A percentile compares a stretch with the other conserved stretches of the same genome.
phyloP scores from a whole-genome alignment of 176 grass and related monocot species.

The Avena sativa region DNA sequence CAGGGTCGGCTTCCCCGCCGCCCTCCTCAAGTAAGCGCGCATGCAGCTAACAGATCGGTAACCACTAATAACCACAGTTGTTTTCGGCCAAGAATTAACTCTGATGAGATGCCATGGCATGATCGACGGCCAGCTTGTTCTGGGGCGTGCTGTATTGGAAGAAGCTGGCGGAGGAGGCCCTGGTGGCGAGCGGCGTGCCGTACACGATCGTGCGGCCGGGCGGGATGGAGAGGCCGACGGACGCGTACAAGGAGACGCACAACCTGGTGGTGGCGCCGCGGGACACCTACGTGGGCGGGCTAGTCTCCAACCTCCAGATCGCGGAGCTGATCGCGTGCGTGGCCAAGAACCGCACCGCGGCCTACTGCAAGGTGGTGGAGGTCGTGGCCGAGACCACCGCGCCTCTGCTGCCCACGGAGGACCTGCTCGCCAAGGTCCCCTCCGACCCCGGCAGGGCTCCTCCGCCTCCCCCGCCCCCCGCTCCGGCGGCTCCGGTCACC shows the following conservation, averaged over 20 bases:
- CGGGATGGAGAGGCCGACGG: conserved; percentile 95
- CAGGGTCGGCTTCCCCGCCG: conserved; percentile 83
- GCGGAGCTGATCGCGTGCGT: conserved; percentile 87
- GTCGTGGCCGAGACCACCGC: conserved; percentile 81
- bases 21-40: conserved; percentile 67
- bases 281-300: conserved; percentile 86
- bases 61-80: not conserved
- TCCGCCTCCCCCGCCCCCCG: not conserved
- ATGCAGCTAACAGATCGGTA: not conserved
- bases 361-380: conserved; percentile 86
- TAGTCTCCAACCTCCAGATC: conserved; percentile 92
- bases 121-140: conserved; percentile 55
- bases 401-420: conserved; percentile 70
- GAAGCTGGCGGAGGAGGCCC: conserved; percentile 86
- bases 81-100: not conserved
- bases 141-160: conserved; percentile 94
- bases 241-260: conserved; percentile 94
- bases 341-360: conserved; percentile 60
- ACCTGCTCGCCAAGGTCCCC: conserved; percentile 72
- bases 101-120: not conserved
- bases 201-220: conserved; percentile 94
- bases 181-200: conserved; percentile 75
- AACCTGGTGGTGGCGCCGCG: conserved; percentile 77
- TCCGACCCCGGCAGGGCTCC: conserved; percentile 42
- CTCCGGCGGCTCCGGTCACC: not conserved